These are phyloP conservation scores for Yarrowia alimentaria DNA, from an alignment of 805 yeast genomes.

Conservation along the genomic window DNA sequence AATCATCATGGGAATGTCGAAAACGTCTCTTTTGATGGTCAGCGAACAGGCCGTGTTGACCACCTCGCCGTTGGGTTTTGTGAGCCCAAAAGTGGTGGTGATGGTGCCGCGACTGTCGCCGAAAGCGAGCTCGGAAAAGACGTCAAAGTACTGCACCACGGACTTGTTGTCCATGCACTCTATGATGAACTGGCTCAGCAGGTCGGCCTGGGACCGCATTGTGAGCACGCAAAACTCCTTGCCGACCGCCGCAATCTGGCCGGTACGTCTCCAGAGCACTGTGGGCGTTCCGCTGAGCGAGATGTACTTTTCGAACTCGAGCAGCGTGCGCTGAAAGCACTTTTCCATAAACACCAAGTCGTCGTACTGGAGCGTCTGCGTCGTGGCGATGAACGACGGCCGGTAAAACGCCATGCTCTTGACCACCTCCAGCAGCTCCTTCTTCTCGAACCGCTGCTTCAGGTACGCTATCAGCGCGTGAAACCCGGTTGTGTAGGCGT, in stretches of 20 bases:
- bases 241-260: conserved; percentile 77
- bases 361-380: conserved; percentile 67
- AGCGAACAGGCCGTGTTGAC: conserved; percentile 75
- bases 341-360: conserved; percentile 64
- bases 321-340: conserved; percentile 54
- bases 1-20: conserved; percentile 79
- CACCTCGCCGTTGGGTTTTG: conserved; percentile 42
- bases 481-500: conserved; percentile 62
- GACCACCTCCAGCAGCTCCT: conserved; percentile 42
- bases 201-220: conserved; percentile 57
- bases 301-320: conserved; percentile 55
- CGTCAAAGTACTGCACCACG: conserved; percentile 66
- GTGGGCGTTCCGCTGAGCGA: conserved; percentile 70
- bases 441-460: conserved; percentile 49
- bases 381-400: conserved; percentile 75
- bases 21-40: conserved; percentile 81
- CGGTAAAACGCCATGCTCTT: conserved; percentile 50
- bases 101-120: conserved; percentile 48
- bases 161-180: conserved; percentile 81
- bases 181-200: conserved; percentile 65
- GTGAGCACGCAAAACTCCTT: conserved; percentile 70
- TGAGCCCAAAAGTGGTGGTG: conserved; percentile 44
- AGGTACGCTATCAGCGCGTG: conserved; percentile 59
- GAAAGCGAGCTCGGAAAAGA: conserved; percentile 70
- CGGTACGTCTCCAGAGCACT: conserved; percentile 81